Evolutionary conservation across 2,329 filamentous ascomycete genomes (phyloP).

Genomic region (Pyrenochaeta sp.): DNA sequence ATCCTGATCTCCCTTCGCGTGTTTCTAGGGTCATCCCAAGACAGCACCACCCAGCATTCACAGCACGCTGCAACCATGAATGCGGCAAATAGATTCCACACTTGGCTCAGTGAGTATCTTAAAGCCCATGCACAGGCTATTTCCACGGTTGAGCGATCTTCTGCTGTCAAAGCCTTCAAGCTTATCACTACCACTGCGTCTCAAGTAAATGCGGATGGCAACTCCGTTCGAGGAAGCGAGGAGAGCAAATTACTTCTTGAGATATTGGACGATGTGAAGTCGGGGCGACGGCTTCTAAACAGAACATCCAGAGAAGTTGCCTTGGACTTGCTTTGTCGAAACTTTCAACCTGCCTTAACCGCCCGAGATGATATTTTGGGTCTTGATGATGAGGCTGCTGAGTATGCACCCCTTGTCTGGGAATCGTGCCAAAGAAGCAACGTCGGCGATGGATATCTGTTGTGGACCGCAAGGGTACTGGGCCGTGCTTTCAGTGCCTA

Average conservation of each 20-base stretch:
- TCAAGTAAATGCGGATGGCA: conserved; percentile 72
- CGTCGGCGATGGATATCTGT: conserved; percentile 73
- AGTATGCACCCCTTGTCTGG: conserved; percentile 74
- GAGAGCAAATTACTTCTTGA: conserved; percentile 83
- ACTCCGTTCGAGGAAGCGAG: conserved; percentile 72
- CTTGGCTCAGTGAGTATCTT: conserved; percentile 79
- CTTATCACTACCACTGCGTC: conserved; percentile 75
- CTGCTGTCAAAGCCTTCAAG: conserved; percentile 64
- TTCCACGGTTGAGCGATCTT: conserved; percentile 24
- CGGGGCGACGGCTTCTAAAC: conserved; percentile 71
- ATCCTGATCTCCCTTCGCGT: conserved; percentile 79
- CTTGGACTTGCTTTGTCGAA: conserved; percentile 75
- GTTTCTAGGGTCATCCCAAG: conserved; percentile 77
- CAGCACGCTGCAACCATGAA: conserved; percentile 80
- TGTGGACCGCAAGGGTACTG: conserved; percentile 86
- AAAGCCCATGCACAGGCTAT: conserved; percentile 56
- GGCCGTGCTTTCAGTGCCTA: conserved; percentile 77
- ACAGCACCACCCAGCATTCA: conserved; percentile 83
- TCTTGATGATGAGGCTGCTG: conserved; percentile 69
- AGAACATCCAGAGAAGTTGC: conserved; percentile 73
- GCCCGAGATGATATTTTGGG: conserved; percentile 73
- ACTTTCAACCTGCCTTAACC: conserved; percentile 71
- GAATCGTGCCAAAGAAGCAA: conserved; percentile 73
- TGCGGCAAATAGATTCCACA: conserved; percentile 78
- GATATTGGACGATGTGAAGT: conserved; percentile 76